These are phyloP conservation scores for Chaetomium sp. DNA, from an alignment of 2,329 filamentous ascomycete genomes.

Conservation along the genomic window DNA sequence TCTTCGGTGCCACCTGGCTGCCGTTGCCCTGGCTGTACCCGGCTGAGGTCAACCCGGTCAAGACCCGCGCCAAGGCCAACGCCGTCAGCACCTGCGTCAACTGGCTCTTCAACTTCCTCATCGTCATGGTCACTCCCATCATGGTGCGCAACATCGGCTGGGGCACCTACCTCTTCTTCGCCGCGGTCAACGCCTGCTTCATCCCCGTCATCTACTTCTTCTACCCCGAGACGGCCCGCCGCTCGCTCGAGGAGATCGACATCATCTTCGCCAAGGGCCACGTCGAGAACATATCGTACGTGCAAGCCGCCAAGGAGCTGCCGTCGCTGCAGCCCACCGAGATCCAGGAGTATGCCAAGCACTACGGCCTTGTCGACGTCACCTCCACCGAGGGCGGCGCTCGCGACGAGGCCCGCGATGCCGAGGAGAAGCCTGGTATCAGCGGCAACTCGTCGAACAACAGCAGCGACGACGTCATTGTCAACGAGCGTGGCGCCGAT, in stretches of 20 bases:
- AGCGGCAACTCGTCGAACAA: constrained; percentile 3
- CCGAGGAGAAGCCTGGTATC: constrained; percentile 12
- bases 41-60: constrained; percentile 53
- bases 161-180: constrained; percentile 51
- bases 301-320: constrained; percentile 50
- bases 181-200: constrained; percentile 46
- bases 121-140: constrained; percentile 60
- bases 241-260: constrained; percentile 63
- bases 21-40: constrained; percentile 58
- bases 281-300: constrained; percentile 53
- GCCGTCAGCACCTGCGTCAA: constrained; percentile 56
- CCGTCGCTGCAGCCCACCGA: constrained; percentile 46
- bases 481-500: constrained; percentile 13
- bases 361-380: constrained; percentile 26
- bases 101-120: constrained; percentile 57
- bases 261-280: constrained; percentile 52
- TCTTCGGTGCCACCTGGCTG: constrained; percentile 50
- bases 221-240: constrained; percentile 48
- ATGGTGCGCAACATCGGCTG: constrained; percentile 49
- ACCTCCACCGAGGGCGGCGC: neutral
- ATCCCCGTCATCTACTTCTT: constrained; percentile 46
- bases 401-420: constrained; percentile 7
- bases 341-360: constrained; percentile 43
- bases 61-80: constrained; percentile 56
- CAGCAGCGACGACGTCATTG: constrained; percentile 1